A percentile compares a stretch with the other conserved stretches of the same genome.
Evolutionary conservation across 2,329 filamentous ascomycete species (phyloP).

Genomic region (Piedraia hortae): DNA sequence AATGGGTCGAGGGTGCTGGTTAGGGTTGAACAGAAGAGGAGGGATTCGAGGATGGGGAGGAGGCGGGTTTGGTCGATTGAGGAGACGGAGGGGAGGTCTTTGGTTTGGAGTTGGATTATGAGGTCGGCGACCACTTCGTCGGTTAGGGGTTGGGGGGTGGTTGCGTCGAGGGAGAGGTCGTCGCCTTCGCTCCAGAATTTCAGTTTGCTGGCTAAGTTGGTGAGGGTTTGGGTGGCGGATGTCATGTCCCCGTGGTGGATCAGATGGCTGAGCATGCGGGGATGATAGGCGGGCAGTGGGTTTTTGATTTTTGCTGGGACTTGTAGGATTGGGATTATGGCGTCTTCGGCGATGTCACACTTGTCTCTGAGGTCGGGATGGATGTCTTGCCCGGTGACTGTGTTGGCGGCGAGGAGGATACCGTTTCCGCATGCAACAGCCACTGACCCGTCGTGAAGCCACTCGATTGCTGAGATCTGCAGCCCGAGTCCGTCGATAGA

Average conservation of each 20-base stretch:
- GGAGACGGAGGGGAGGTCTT: slow-evolving; percentile 19
- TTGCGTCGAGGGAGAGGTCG: slow-evolving; percentile 20
- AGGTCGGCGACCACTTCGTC: slow-evolving; percentile 6
- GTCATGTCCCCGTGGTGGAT: slow-evolving; percentile 51
- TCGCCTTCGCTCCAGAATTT: slow-evolving; percentile 71
- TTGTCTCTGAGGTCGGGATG: slow-evolving; percentile 13
- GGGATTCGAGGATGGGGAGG: slow-evolving; percentile 6
- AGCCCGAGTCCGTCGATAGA: slow-evolving; percentile 7
- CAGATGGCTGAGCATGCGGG: slow-evolving; percentile 67
- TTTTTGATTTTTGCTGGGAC: slow-evolving; percentile 34
- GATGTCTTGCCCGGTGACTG: slow-evolving; percentile 36
- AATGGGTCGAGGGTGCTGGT: slow-evolving; percentile 7
- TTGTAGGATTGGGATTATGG: slow-evolving; percentile 2
- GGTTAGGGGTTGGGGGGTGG: slow-evolving; percentile 15
- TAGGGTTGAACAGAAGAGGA: slow-evolving; percentile 8
- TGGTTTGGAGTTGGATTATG: slow-evolving; percentile 15
- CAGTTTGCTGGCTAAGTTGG: slow-evolving; percentile 44
- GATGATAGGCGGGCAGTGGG: slow-evolving; percentile 71
- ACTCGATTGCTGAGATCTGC: slow-evolving; percentile 16
- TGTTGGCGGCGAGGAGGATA: slow-evolving; percentile 56
- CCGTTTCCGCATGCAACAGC: slow-evolving; percentile 80
- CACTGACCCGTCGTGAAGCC: slow-evolving; percentile 62
- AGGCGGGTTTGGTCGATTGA: slow-evolving; percentile 7
- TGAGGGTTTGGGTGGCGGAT: slow-evolving; percentile 44
- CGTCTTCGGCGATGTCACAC: slow-evolving; percentile 2